Conservation (phyloP, 179 eudicot genomes). For the Nepenthes alata region DNA sequence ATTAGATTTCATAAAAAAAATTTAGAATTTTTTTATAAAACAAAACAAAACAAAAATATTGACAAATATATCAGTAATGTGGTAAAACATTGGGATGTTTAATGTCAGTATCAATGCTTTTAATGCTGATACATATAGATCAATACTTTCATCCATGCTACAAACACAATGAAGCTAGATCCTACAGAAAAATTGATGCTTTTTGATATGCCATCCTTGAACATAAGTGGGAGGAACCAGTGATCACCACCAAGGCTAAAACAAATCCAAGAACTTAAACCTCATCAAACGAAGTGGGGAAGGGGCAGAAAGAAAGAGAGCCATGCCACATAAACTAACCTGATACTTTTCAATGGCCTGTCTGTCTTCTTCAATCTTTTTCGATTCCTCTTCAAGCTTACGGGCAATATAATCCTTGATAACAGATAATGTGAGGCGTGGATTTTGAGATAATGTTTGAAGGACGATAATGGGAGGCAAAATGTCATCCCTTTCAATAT, state of each 20-base stretch:
- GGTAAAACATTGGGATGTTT: no score
- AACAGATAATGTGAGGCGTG: conserved; percentile 85
- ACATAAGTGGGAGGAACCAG: neutral
- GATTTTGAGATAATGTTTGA: conserved; percentile 82
- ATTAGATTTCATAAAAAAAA: no score
- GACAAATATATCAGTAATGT: no score
- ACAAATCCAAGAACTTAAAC: neutral
- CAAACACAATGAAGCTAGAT: no score
- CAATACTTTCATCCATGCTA: no score
- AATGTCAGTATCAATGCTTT: no score
- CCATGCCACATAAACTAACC: conserved; percentile 24
- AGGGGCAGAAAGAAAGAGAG: neutral
- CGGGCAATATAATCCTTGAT: conserved; percentile 92
- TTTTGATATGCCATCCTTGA: neutral
- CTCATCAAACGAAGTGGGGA: neutral
- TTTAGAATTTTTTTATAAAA: no score
- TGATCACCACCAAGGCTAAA: no score
- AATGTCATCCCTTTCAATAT: conserved; percentile 89
- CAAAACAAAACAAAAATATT: no score
- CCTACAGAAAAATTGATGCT: no score
- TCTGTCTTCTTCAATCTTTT: conserved; percentile 84
- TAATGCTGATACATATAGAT: no score
- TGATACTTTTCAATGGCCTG: conserved; percentile 74
- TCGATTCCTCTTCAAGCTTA: conserved; percentile 88
- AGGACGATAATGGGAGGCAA: conserved; percentile 84